Evolutionary conservation across 495 filamentous ascomycete species (phyloP).

Genomic region (Neurospora sp.): DNA sequence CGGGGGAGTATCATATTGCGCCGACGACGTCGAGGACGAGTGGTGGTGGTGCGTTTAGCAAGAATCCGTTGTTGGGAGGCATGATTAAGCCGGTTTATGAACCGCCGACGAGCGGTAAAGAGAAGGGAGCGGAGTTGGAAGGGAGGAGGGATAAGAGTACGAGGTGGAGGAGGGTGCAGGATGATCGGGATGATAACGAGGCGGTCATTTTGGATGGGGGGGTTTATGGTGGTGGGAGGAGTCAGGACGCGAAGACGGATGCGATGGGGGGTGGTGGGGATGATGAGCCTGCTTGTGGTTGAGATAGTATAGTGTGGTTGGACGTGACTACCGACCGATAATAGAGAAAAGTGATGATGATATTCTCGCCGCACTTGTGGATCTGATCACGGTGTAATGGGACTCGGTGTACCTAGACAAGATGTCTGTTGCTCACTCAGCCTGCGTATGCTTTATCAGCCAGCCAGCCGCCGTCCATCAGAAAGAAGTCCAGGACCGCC

Average conservation of each 20-base stretch:
- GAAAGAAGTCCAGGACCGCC: too few species aligned
- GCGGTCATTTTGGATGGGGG: conserved; percentile 86
- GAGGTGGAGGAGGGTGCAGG: conserved; percentile 83
- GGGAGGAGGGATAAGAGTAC: conserved; percentile 34
- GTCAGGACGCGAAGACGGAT: background rate
- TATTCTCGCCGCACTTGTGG: too few species aligned
- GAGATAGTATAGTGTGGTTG: background rate
- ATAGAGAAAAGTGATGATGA: too few species aligned
- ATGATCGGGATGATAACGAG: conserved; percentile 85
- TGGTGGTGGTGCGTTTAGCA: conserved; percentile 58
- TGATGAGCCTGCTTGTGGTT: background rate
- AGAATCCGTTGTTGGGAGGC: conserved; percentile 72
- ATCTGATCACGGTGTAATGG: too few species aligned
- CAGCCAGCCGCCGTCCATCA: too few species aligned
- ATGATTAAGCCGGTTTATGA: conserved; percentile 73
- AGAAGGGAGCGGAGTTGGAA: conserved; percentile 31
- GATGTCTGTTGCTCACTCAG: too few species aligned
- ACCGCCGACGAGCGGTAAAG: conserved; percentile 17
- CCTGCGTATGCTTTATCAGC: too few species aligned
- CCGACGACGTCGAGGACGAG: conserved; percentile 2
- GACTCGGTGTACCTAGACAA: too few species aligned
- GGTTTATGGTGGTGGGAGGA: conserved; percentile 40
- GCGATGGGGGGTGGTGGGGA: background rate
- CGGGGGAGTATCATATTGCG: background rate
- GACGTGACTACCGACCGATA: too few species aligned